Base-by-base conservation (phyloP, 139 green algal genomes). In the Chlamydomonas urium region DNA sequence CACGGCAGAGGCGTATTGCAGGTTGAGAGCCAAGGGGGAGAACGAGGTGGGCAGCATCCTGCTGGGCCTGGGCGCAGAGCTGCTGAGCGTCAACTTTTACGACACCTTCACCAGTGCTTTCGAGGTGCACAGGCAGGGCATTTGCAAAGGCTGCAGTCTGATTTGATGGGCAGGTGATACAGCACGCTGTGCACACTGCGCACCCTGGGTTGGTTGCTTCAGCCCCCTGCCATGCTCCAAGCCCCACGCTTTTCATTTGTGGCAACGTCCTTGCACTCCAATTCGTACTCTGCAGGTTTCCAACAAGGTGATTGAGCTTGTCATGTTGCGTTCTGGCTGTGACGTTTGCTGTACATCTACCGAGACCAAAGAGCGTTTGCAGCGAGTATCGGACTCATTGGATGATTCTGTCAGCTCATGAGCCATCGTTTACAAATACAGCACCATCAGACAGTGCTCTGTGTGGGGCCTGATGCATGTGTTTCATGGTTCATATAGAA, bases 101-200 rank as follows among this genome's bases (percentile, higher is more conserved):
- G 72, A 67, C 6, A 68, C 72, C 35, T 77, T 77, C 72, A 77
- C 72, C 0, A 57, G 42, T 48, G 35, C 58, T 1, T 77, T 77
- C 29, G 72, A 77, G 63, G 72, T 77, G 0, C 17, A 33, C 19
- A 24, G 58, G 21, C 26, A 38, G 58, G 5, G 6, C n/a, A 26
- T 38, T 24, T 37, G 26, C 37, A 6, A 65, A 17, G 5, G 26
- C 48, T n/a, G 4, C 10, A 17, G 8, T 60, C 17, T 6, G 26
- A 23, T n/a, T 23, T n/a, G n/a, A n/a, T n/a, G n/a, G n/a, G n/a
- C n/a, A n/a, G n/a, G n/a, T n/a, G n/a, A n/a, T n/a, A n/a, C n/a
- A n/a, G 58, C 58, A 23, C 31, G 26, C 5, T 38, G 5, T n/a
- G 26, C n/a, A 14, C 58, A 37, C 58, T 29, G 5, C 14, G 6